These are phyloP conservation scores for Aspergillus costaricaensis DNA, from an alignment of 2,329 filamentous ascomycete species.

Conservation along the genomic window DNA sequence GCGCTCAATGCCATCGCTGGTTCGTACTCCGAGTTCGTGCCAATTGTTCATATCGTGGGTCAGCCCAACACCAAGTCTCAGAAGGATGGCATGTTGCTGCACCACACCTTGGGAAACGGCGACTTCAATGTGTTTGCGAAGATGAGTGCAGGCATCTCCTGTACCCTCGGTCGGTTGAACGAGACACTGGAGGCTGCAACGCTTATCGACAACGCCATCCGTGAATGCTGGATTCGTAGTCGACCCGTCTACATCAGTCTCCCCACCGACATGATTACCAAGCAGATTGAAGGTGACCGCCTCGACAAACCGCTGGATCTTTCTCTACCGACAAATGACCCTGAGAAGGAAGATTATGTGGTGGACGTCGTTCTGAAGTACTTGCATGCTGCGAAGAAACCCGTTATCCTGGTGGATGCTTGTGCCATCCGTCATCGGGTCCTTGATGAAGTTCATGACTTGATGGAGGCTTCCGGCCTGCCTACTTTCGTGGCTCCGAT, in stretches of 20 bases:
- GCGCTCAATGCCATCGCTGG: slow-evolving; percentile 74
- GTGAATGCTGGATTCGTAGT: slow-evolving; percentile 71
- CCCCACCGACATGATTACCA: slow-evolving; percentile 76
- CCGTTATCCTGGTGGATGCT: slow-evolving; percentile 79
- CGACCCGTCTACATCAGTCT: slow-evolving; percentile 82
- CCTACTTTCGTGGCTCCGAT: slow-evolving; percentile 88
- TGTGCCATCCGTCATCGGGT: slow-evolving; percentile 78
- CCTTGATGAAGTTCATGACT: slow-evolving; percentile 68
- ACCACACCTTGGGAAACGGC: slow-evolving; percentile 73
- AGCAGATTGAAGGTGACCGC: slow-evolving; percentile 72
- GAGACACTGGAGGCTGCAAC: slow-evolving; percentile 68
- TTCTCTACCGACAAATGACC: slow-evolving; percentile 63
- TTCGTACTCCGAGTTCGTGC: slow-evolving; percentile 72
- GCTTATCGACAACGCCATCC: slow-evolving; percentile 76
- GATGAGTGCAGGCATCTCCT: slow-evolving; percentile 74
- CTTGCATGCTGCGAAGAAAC: slow-evolving; percentile 70
- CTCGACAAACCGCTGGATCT: slow-evolving; percentile 72
- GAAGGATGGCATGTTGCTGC: slow-evolving; percentile 50
- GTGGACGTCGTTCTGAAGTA: slow-evolving; percentile 75
- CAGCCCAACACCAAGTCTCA: slow-evolving; percentile 53
- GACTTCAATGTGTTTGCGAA: slow-evolving; percentile 81
- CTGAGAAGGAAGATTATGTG: slow-evolving; percentile 76
- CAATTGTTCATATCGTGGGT: slow-evolving; percentile 65
- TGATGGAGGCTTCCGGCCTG: slow-evolving; percentile 72
- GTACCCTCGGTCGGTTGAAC: slow-evolving; percentile 69